Conservation (phyloP, 306 rosid species). For the Lagenaria siceraria region DNA sequence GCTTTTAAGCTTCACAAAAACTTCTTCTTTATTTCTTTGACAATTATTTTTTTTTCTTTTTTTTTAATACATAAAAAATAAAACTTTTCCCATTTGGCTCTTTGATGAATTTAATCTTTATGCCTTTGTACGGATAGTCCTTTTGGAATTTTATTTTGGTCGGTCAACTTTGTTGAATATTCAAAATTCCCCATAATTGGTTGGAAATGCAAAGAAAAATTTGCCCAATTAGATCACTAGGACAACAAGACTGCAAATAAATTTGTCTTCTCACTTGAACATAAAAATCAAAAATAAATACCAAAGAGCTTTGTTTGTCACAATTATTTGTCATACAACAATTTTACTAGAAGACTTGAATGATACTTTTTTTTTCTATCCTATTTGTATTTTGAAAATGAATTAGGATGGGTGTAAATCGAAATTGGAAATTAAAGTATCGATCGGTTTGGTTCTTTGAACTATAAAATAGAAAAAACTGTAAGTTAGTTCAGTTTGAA, state of each 20-base stretch:
- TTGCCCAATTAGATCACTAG: neutral
- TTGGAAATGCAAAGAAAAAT: neutral
- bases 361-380: neutral
- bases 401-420: too few relatives aligned
- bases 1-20: too few relatives aligned
- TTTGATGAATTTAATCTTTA: neutral
- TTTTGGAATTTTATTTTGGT: neutral
- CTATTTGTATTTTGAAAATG: neutral
- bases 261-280: neutral
- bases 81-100: too few relatives aligned
- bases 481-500: neutral
- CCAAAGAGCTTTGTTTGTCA: neutral
- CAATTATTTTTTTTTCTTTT: too few relatives aligned
- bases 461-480: neutral
- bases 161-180: neutral
- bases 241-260: neutral
- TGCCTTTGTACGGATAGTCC: neutral
- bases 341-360: neutral
- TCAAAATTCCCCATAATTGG: neutral
- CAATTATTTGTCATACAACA: neutral
- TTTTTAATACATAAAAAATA: too few relatives aligned
- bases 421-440: neutral
- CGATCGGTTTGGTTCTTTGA: neutral
- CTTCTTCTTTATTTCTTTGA: too few relatives aligned
- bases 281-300: neutral